Percentiles rank a stretch among this genome's conserved stretches.
These are phyloP conservation scores for Pisolithus thermaeus DNA, from an alignment of 1,284 basidiomycete species.

Conservation along the genomic window DNA sequence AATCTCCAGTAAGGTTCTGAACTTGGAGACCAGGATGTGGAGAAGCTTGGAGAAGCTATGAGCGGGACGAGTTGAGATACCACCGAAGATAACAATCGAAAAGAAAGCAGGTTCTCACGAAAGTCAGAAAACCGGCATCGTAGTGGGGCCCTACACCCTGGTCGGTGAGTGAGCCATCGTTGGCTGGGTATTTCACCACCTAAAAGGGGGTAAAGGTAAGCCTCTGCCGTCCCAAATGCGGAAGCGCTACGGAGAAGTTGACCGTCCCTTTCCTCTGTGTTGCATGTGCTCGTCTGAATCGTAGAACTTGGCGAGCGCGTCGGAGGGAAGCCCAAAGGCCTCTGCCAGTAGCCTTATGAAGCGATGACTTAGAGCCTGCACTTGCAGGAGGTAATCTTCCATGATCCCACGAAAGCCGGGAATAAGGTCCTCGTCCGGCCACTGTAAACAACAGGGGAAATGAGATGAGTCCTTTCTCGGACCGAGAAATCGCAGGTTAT, in stretches of 20 bases:
- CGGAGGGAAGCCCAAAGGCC: conserved; percentile 24
- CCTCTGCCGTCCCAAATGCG: no score
- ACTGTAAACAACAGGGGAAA: conserved; percentile 18
- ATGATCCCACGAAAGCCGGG: conserved; percentile 32
- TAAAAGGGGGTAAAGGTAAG: conserved; percentile 8
- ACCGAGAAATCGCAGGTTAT: background rate
- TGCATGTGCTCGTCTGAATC: conserved; percentile 20
- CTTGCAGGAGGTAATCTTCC: conserved; percentile 22
- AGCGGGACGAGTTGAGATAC: conserved; percentile 24
- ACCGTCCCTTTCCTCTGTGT: background rate
- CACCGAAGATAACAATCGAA: background rate
- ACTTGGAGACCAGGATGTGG: conserved; percentile 34
- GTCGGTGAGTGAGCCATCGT: conserved; percentile 23
- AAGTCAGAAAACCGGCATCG: conserved; percentile 37
- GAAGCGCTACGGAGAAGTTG: background rate
- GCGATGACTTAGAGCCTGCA: conserved; percentile 22
- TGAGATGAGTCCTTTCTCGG: background rate
- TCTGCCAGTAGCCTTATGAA: conserved; percentile 25
- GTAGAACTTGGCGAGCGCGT: conserved; percentile 27
- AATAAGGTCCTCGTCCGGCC: conserved; percentile 26
- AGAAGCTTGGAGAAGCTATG: conserved; percentile 36
- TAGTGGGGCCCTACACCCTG: conserved; percentile 41
- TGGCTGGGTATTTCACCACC: conserved; percentile 35
- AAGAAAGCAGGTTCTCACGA: conserved; percentile 19
- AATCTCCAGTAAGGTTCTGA: conserved; percentile 38